Percentiles rank a stretch among this genome's conserved stretches.
Evolutionary conservation across 2,329 filamentous ascomycete genomes (phyloP).

Genomic region (Berkeleyomyces basicola): DNA sequence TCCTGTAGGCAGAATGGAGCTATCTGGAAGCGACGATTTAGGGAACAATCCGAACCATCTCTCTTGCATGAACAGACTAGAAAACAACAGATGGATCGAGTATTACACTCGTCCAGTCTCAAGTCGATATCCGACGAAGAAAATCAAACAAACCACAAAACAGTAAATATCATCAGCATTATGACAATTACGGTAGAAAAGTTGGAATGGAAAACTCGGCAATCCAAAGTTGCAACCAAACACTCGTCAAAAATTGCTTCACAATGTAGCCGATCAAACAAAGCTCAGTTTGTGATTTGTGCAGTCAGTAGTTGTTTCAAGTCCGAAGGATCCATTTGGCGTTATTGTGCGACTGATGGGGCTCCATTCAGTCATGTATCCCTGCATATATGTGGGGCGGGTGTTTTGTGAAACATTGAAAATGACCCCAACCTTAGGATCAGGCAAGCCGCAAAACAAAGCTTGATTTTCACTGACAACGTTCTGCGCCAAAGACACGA

Average conservation of each 20-base stretch:
- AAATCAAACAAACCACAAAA: neutral
- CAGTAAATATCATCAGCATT: neutral
- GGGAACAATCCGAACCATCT: neutral
- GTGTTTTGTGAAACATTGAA: no score
- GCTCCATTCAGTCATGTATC: no score
- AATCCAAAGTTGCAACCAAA: neutral
- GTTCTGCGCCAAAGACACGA: no score
- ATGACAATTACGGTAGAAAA: neutral
- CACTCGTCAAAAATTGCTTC: neutral
- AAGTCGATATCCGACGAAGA: neutral
- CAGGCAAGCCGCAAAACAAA: no score
- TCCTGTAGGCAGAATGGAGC: no score
- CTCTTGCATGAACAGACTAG: neutral
- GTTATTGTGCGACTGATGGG: neutral
- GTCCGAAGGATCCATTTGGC: neutral
- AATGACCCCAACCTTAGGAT: no score
- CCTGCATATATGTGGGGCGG: no score
- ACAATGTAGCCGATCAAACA: slow-evolving; percentile 10
- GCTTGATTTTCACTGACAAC: no score
- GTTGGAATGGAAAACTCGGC: neutral
- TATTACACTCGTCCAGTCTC: neutral
- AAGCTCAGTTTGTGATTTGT: neutral
- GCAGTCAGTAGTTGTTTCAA: neutral
- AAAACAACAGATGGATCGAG: neutral
- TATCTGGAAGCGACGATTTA: neutral